A percentile compares a stretch with the other conserved stretches of the same genome.
Conservation (phyloP, 2,329 filamentous ascomycete species). For the Sporothrix protearum region DNA sequence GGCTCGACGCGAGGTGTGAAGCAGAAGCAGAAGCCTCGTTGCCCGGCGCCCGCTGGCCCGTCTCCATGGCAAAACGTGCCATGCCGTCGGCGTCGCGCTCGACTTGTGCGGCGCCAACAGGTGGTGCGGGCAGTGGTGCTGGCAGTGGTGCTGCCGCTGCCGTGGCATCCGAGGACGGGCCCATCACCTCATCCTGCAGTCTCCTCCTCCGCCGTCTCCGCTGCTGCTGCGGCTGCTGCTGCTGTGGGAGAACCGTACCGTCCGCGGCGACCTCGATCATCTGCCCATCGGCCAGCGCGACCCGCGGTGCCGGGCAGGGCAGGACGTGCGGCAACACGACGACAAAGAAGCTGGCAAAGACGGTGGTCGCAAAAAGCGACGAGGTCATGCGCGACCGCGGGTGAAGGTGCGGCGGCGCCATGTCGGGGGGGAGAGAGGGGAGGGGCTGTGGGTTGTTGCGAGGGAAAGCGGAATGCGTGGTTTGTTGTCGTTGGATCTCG, state of each 20-base stretch:
- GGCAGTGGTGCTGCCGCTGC: too few relatives aligned
- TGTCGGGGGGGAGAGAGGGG: slow-evolving; percentile 37
- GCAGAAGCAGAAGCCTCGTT: background rate
- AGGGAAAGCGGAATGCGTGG: background rate
- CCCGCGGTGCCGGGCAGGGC: slow-evolving; percentile 80
- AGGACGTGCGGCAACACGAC: slow-evolving; percentile 86
- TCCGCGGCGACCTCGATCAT: slow-evolving; percentile 43
- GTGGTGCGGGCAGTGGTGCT: background rate
- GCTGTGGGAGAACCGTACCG: slow-evolving; percentile 31
- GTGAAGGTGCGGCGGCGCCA: slow-evolving; percentile 86
- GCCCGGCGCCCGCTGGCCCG: background rate
- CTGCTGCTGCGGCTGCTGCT: slow-evolving; percentile 26
- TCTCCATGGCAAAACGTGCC: slow-evolving; percentile 45
- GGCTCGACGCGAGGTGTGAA: background rate
- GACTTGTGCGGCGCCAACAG: slow-evolving; percentile 36
- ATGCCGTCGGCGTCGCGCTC: slow-evolving; percentile 44
- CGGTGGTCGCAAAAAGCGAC: slow-evolving; percentile 90
- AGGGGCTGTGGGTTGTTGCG: too few relatives aligned
- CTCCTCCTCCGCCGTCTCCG: slow-evolving; percentile 43
- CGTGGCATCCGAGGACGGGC: background rate
- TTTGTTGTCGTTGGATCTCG: background rate
- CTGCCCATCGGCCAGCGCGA: slow-evolving; percentile 69
- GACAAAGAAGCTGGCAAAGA: slow-evolving; percentile 85
- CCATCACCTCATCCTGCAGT: slow-evolving; percentile 3
- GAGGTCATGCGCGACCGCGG: slow-evolving; percentile 90